Base-by-base conservation (phyloP, 2,329 filamentous ascomycete genomes). In the Fusarium dimerum region DNA sequence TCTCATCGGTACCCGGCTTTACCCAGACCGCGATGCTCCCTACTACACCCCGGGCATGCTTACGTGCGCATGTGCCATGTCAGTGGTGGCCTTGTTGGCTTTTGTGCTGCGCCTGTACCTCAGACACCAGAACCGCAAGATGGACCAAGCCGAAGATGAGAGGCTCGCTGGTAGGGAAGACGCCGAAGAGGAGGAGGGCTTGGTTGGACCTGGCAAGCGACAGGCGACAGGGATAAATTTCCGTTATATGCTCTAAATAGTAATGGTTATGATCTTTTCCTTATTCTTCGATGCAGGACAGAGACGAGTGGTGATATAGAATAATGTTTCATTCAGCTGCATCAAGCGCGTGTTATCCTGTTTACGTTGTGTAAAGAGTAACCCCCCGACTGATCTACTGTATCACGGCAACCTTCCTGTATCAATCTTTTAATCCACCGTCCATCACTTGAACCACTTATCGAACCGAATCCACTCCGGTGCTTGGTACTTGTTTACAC, bases 1-100 rank as follows among this genome's bases (percentile, higher is more conserved):
- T 2, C 71, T 89, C 4, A 73, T 89, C n/a, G 86, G 86, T 15
- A 87, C 84, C 7, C 75, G 84, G 42, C 70, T 89, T 46, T 89
- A 88, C 61, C 87, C 86, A 0, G 74, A 78, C 47, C 56, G 66
- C 11, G 81, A 88, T 55, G 79, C 74, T 10, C 85, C 86, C 1
- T 86, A 79, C 66, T 89, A 87, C 64, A 73, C 81, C 3, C 71
- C 63, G 2, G 86, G 87, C 3, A 89, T 89, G 84, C 72, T 71
- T 30, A 73, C 79, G 1, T 89, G 86, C 61, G 82, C 84, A 0
- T 73, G 68, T 10, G 85, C 85, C 52, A 88, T 90, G 86, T 57
- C 80, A 3, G 69, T 73, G 2, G 86, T 89, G 5, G 84, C 82
- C 2, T 52, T 76, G 0, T 63, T 89, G 52, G 84, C 84, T 0